phyloP scores from a whole-genome alignment of 2,329 filamentous ascomycete species.

The Aspergillus intermedius region DNA sequence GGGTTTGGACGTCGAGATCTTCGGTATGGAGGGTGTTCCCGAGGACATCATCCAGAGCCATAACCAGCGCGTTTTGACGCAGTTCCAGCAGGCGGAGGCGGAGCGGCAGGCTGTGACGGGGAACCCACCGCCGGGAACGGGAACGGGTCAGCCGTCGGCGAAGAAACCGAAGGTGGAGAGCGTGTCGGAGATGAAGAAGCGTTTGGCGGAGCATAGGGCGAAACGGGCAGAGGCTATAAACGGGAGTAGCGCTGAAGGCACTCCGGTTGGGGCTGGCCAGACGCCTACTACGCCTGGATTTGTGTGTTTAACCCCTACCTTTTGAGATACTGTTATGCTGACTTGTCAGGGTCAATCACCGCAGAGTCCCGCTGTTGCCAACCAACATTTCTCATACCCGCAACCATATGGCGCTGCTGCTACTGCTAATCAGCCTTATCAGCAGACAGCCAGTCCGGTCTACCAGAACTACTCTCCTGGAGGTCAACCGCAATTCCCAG shows the following conservation, averaged over 20 bases:
- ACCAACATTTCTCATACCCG: constrained; percentile 33
- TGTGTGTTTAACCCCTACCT: constrained; percentile 46
- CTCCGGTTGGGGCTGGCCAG: constrained; percentile 45
- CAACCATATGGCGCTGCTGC: constrained; percentile 34
- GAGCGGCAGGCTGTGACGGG: constrained; percentile 76
- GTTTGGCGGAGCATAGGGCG: constrained; percentile 70
- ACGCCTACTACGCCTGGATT: constrained; percentile 49
- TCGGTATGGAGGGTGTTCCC: constrained; percentile 95
- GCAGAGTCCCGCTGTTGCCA: constrained; percentile 30
- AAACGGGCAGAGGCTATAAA: constrained; percentile 56
- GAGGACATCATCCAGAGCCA: constrained; percentile 76
- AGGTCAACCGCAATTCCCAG: constrained; percentile 28
- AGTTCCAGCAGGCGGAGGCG: constrained; percentile 78
- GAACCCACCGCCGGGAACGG: constrained; percentile 66
- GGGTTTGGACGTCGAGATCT: constrained; percentile 87
- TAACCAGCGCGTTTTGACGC: constrained; percentile 76
- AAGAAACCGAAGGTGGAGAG: constrained; percentile 69
- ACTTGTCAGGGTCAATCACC: constrained; percentile 35
- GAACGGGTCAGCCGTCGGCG: constrained; percentile 36
- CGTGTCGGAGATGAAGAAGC: constrained; percentile 69
- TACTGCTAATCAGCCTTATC: constrained; percentile 33
- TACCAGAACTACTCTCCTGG: constrained; percentile 32
- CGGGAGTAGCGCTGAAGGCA: constrained; percentile 53
- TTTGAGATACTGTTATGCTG: background rate
- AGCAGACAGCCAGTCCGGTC: constrained; percentile 34